Evolutionary conservation across 169 alveolate species (phyloP).

Genomic region (Eimeria praecox): DNA sequence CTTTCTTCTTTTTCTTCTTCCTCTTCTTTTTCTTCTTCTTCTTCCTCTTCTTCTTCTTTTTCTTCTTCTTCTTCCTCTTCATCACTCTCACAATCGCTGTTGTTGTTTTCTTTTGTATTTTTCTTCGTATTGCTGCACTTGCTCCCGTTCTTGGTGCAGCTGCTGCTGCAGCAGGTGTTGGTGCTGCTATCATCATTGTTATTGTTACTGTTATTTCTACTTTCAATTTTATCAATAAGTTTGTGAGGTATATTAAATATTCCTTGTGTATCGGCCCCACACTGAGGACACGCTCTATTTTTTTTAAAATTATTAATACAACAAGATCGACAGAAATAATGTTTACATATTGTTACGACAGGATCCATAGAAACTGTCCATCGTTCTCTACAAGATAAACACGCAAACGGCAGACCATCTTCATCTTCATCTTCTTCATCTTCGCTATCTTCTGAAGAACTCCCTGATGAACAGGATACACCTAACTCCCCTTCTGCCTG

Average conservation of each 20-base stretch:
- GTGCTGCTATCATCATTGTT: conserved; percentile 3
- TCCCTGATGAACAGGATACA: not conserved
- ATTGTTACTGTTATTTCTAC: not conserved
- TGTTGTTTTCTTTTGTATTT: not conserved
- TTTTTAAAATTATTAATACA: conserved; percentile 91
- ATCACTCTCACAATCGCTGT: not conserved
- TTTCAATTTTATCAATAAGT: conserved; percentile 5
- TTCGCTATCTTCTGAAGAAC: conserved; percentile 43
- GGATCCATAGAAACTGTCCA: conserved; percentile 93
- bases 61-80: conserved; percentile 20
- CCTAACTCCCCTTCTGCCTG: conserved; percentile 53
- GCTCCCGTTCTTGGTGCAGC: conserved; percentile 15
- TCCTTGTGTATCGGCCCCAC: conserved; percentile 78
- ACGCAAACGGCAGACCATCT: conserved; percentile 87
- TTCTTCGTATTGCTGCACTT: not conserved
- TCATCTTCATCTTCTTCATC: conserved; percentile 83
- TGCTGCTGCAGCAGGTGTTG: not conserved
- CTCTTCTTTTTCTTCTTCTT: not conserved
- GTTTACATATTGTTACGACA: conserved; percentile 94
- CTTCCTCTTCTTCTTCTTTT: conserved; percentile 24
- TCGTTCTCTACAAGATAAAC: conserved; percentile 92
- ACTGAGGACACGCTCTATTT: conserved; percentile 52
- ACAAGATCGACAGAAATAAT: conserved; percentile 97
- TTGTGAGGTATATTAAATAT: conserved; percentile 58
- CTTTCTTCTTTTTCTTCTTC: not conserved